phyloP scores from a whole-genome alignment of 495 filamentous ascomycete species.

The Cudoniella acicularis region DNA sequence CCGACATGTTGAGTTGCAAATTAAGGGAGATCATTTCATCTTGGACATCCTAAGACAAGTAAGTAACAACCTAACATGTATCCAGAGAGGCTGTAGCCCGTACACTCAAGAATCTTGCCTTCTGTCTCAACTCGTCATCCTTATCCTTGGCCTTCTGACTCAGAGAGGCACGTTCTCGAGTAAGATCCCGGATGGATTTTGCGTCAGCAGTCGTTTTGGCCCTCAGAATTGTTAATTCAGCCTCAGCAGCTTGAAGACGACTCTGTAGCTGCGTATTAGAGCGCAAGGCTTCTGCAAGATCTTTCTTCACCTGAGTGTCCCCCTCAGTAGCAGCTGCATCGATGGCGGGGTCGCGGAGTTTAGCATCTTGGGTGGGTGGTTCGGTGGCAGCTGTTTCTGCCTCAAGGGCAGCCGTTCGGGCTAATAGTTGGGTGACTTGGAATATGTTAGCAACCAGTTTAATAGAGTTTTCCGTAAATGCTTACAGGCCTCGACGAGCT shows the following conservation, averaged over 20 bases:
- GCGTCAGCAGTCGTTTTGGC: conserved; percentile 50
- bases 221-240: conserved; percentile 57
- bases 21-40: conserved; percentile 84
- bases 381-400: conserved; percentile 40
- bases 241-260: conserved; percentile 53
- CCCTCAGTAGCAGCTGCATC: conserved; percentile 31
- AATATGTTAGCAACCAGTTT: conserved; percentile 7
- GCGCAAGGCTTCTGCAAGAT: conserved; percentile 72
- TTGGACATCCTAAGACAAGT: conserved; percentile 63
- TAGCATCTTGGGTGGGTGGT: conserved; percentile 17
- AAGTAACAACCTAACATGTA: conserved; percentile 5
- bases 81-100: not conserved
- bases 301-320: conserved; percentile 50
- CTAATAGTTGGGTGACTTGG: conserved; percentile 65
- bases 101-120: conserved; percentile 77
- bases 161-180: conserved; percentile 57
- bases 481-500: conserved; percentile 57
- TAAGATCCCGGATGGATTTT: conserved; percentile 57
- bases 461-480: not conserved
- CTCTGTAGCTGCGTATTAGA: conserved; percentile 62
- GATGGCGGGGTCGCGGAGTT: conserved; percentile 29
- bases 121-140: conserved; percentile 80
- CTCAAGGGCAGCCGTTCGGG: conserved; percentile 58
- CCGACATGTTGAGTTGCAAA: conserved; percentile 82
- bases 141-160: conserved; percentile 66